Percentiles rank a stretch among this genome's conserved stretches.
phyloP scores from a whole-genome alignment of 2,329 filamentous ascomycete genomes.

The Chrysoporthe deuterocubensis region DNA sequence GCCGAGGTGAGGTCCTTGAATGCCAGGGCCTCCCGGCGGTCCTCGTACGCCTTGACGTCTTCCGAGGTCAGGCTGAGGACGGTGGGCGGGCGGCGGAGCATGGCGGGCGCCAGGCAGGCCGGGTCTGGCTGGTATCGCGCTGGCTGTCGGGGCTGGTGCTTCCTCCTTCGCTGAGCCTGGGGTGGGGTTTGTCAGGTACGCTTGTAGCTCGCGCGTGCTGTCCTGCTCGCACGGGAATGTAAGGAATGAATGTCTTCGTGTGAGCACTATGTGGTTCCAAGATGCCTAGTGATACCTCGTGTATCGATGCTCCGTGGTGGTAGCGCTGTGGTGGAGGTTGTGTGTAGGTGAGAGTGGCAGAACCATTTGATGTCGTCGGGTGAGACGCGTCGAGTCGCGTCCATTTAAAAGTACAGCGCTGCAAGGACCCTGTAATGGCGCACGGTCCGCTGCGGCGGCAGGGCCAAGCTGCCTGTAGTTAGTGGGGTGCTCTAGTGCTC shows the following conservation, averaged over 20 bases:
- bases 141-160: too few relatives aligned
- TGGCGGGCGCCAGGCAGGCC: constrained; percentile 17
- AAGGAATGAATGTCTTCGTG: background rate
- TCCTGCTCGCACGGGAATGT: background rate
- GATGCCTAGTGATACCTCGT: background rate
- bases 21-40: constrained; percentile 52
- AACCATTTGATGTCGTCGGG: background rate
- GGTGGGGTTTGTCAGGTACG: background rate
- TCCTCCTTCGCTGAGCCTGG: too few relatives aligned
- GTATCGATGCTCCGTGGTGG: background rate
- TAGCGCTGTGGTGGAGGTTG: background rate
- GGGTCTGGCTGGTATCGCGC: too few relatives aligned
- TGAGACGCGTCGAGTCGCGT: background rate
- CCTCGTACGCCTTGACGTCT: constrained; percentile 73
- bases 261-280: too few relatives aligned
- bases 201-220: background rate
- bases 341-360: background rate
- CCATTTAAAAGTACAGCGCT: background rate
- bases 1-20: constrained; percentile 29
- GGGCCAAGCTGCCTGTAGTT: background rate
- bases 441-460: background rate
- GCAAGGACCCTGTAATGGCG: background rate
- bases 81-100: constrained; percentile 62
- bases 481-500: background rate
- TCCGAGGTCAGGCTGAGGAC: constrained; percentile 70